Evolutionary conservation across 2,329 filamentous ascomycete genomes (phyloP), one percentile per base, ranked within the genome.

Genomic region (Chaetomiaceae sp.): DNA sequence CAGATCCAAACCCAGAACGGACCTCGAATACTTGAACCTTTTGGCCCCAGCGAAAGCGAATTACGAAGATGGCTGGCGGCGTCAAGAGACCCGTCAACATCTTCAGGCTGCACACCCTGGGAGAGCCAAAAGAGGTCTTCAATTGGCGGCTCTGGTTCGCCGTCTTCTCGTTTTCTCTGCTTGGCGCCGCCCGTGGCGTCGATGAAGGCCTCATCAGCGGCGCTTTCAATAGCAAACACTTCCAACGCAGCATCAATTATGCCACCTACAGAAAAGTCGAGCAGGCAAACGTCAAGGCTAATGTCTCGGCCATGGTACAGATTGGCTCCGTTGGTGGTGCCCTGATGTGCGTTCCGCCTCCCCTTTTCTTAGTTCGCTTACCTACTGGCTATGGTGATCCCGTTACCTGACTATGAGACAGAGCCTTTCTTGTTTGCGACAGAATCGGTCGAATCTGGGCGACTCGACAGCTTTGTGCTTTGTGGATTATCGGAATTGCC

Each of bases 131-230:
- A 49, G 80, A 86, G 62, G 78, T 83, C 55, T 80, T 89, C 66
- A 91, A 91, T 70, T 89, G 85, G 85, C 76, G 81, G 39, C 74
- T 91, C 55, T 89, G 85, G 83, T 88, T 87, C 66, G 83, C 86
- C 37, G 85, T 90, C 48, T 64, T 87, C 55, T 83, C 81, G 4
- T 89, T 89, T 56, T 83, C 83, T 42, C 76, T 92, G 31, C 81
- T 91, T 68, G 87, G 87, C 48, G 86, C 87, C 3, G 86, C 86
- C 35, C 79, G 87, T 52, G 87, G 87, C 60, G 73, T 90, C n/a
- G 87, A 92, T 56, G 87, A 92, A 67, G 87, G 87, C 54, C 75
- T 92, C 53, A 90, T 90, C 56, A 81, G 78, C 8, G 86, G 85
- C 1, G 84, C 85, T 13, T 83, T 87, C 66, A 79, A 81, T 62